phyloP scores from a whole-genome alignment of 768 basidiomycete species.

The Termitomyces sp. region DNA sequence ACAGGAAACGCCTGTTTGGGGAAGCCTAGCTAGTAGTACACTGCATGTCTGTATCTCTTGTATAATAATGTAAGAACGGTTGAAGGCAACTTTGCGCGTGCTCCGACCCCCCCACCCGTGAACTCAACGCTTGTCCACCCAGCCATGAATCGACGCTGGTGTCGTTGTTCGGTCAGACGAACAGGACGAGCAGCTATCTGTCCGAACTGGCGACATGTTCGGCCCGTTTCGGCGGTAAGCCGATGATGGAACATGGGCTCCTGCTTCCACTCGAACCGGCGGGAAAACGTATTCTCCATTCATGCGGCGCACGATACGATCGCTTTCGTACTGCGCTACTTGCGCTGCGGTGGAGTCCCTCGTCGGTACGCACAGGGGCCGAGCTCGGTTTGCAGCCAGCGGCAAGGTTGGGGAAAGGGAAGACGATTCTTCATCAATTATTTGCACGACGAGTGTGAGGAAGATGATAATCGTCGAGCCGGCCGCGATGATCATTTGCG shows the following conservation, averaged over 20 bases:
- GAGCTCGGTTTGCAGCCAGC: background rate
- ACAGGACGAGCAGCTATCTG: background rate
- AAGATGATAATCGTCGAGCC: conserved; percentile 36
- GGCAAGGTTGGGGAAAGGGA: background rate
- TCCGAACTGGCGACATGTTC: background rate
- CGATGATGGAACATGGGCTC: too few species aligned
- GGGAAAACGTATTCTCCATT: conserved; percentile 38
- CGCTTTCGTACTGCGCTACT: conserved; percentile 31
- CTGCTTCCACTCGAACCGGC: conserved; percentile 17
- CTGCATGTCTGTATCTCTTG: background rate
- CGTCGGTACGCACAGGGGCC: conserved; percentile 23
- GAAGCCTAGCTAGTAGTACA: conserved; percentile 26
- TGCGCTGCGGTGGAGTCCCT: conserved; percentile 24
- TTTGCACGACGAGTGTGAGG: conserved; percentile 30
- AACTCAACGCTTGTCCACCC: background rate
- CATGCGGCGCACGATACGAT: conserved; percentile 29
- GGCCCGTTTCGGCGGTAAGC: background rate
- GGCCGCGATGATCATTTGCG: conserved; percentile 47
- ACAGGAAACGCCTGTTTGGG: conserved; percentile 64
- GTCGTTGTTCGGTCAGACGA: background rate
- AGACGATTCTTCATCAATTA: background rate
- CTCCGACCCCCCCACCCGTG: too few species aligned
- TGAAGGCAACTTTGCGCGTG: background rate
- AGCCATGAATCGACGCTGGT: background rate
- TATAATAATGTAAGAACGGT: background rate